These are phyloP conservation scores for Coniferiporia sulphurascens DNA, from an alignment of 1,284 basidiomycete genomes.

Conservation along the genomic window DNA sequence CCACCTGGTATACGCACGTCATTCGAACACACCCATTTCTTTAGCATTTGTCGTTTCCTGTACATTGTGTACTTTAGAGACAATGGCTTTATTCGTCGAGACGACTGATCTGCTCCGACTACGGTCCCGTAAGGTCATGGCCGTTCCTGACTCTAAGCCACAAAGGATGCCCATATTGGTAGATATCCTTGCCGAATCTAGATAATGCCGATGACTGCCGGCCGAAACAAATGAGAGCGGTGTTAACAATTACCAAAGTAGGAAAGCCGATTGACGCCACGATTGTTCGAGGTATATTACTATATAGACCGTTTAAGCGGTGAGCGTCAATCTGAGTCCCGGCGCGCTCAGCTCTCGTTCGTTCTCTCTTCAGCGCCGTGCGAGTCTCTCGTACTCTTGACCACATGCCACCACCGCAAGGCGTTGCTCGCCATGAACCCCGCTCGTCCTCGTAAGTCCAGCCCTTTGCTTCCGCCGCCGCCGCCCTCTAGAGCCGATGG, in stretches of 20 bases:
- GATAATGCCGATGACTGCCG: too few relatives aligned
- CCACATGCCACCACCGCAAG: constrained; percentile 1
- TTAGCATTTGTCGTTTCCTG: constrained; percentile 8
- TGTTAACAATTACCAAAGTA: too few relatives aligned
- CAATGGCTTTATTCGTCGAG: constrained; percentile 4
- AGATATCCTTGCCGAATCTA: too few relatives aligned
- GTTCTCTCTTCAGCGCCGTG: background rate
- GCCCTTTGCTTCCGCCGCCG: background rate
- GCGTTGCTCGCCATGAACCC: constrained; percentile 9
- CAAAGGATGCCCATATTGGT: too few relatives aligned
- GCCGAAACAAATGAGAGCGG: too few relatives aligned
- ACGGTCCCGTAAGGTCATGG: too few relatives aligned
- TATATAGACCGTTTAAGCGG: background rate
- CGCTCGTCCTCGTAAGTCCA: constrained; percentile 11
- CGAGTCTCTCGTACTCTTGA: background rate
- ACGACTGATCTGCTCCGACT: background rate
- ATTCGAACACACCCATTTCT: background rate
- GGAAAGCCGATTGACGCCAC: too few relatives aligned
- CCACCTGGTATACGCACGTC: background rate
- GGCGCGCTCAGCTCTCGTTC: background rate
- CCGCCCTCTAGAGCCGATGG: background rate
- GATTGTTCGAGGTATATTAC: too few relatives aligned
- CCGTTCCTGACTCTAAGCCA: background rate
- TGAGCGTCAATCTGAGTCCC: background rate
- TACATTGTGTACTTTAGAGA: constrained; percentile 18